These are phyloP conservation scores for Dendrothele bispora DNA, from an alignment of 768 basidiomycete species.

Conservation along the genomic window DNA sequence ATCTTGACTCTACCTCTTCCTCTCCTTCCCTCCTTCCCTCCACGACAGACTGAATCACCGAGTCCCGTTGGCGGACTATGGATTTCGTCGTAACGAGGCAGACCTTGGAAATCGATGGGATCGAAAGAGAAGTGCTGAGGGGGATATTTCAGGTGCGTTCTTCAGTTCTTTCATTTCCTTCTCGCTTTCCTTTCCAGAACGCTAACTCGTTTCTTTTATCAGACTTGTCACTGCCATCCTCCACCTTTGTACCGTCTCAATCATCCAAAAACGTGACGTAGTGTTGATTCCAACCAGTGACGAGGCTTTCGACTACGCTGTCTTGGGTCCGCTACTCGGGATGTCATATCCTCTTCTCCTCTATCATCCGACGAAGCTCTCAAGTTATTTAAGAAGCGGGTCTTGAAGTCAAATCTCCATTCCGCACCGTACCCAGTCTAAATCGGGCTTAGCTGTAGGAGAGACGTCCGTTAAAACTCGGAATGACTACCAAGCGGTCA, in stretches of 20 bases:
- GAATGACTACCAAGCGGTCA: conserved; percentile 81
- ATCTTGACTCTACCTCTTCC: conserved; percentile 84
- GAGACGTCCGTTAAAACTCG: conserved; percentile 93
- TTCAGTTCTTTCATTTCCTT: too few relatives aligned
- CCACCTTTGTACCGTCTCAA: conserved; percentile 95
- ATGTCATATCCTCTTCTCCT: too few relatives aligned
- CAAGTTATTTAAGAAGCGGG: conserved; percentile 99
- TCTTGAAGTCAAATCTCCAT: conserved; percentile 95
- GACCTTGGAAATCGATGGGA: conserved; percentile 94
- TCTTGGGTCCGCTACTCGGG: conserved; percentile 88
- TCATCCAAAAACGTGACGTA: conserved; percentile 78
- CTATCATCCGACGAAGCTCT: conserved; percentile 79
- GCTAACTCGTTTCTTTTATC: too few relatives aligned
- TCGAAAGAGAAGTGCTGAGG: conserved; percentile 97
- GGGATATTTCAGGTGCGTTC: conserved; percentile 96
- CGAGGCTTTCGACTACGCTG: conserved; percentile 75
- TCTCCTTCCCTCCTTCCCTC: too few relatives aligned
- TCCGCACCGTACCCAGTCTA: too few relatives aligned
- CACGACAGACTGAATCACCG: too few relatives aligned
- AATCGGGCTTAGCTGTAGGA: too few relatives aligned
- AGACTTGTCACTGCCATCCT: too few relatives aligned
- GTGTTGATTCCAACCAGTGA: conserved; percentile 84
- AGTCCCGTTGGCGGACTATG: conserved; percentile 92
- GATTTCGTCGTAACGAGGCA: conserved; percentile 94
- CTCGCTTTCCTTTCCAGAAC: too few relatives aligned